Evolutionary conservation across 768 basidiomycete genomes (phyloP).

Genomic region (Collybia mongolica): DNA sequence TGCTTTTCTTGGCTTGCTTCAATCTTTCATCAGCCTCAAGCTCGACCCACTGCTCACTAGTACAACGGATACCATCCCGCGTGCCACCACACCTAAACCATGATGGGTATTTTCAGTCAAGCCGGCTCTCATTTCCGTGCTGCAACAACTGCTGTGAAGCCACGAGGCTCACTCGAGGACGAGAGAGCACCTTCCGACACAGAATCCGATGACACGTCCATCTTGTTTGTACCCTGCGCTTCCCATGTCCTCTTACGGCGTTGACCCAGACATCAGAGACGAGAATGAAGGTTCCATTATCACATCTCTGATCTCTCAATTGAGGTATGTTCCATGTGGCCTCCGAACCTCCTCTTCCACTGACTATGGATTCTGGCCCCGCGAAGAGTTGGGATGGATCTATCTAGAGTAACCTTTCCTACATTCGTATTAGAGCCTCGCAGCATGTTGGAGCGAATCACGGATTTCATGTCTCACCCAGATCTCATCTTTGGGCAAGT

Average conservation of each 20-base stretch:
- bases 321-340: constrained; percentile 51
- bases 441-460: constrained; percentile 97
- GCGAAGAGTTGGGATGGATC: constrained; percentile 91
- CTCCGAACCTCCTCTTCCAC: neutral
- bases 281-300: constrained; percentile 94
- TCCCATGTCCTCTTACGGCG: constrained; percentile 28
- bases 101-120: constrained; percentile 82
- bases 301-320: constrained; percentile 82
- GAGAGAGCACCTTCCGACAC: constrained; percentile 79
- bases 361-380: constrained; percentile 1
- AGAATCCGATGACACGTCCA: constrained; percentile 86
- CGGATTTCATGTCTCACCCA: constrained; percentile 99
- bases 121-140: constrained; percentile 59
- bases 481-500: constrained; percentile 94
- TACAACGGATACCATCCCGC: constrained; percentile 1
- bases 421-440: constrained; percentile 96
- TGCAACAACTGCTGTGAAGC: constrained; percentile 48
- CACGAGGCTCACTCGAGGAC: constrained; percentile 63
- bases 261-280: constrained; percentile 58
- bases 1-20: constrained; percentile 1
- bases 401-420: constrained; percentile 90
- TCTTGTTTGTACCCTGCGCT: constrained; percentile 60
- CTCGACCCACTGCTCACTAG: neutral
- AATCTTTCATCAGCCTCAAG: neutral
- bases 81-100: constrained; percentile 26